phyloP scores from a whole-genome alignment of 1,284 basidiomycete genomes.

The Naganishia sp. region DNA sequence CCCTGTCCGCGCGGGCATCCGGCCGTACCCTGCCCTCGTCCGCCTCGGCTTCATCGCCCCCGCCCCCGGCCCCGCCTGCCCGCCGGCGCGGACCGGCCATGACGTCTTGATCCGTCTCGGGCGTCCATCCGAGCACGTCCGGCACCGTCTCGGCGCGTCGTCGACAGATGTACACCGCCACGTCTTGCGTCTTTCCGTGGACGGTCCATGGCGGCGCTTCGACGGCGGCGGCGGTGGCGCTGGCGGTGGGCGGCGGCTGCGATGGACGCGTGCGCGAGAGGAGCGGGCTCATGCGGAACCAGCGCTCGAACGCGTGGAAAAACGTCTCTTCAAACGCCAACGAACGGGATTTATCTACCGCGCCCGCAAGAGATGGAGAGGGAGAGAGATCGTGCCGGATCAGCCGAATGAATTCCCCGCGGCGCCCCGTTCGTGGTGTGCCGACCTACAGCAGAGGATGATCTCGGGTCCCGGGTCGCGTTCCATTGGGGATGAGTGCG shows the following conservation, averaged over 20 bases:
- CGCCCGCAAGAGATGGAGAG: not conserved
- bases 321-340: constrained; percentile 51
- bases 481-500: not conserved
- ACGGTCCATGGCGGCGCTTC: not conserved
- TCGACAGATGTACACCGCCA: constrained; percentile 46
- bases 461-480: constrained; percentile 45
- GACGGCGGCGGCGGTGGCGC: not conserved
- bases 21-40: not conserved
- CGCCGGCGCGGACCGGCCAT: constrained; percentile 20
- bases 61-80: no score
- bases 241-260: not conserved
- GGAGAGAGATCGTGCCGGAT: no score
- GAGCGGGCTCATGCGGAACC: constrained; percentile 46
- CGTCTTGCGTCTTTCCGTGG: constrained; percentile 40
- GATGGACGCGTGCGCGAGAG: constrained; percentile 20
- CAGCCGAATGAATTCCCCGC: no score
- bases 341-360: constrained; percentile 46
- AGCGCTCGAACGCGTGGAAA: constrained; percentile 46
- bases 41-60: not conserved
- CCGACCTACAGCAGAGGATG: constrained; percentile 48
- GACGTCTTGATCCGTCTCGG: constrained; percentile 43
- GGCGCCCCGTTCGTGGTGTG: no score
- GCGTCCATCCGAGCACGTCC: constrained; percentile 42
- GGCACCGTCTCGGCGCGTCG: constrained; percentile 41
- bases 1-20: not conserved